A percentile compares a stretch with the other conserved stretches of the same genome.
Evolutionary conservation across 352 stramenopile species (phyloP).

Genomic region (Phytophthora pistaciae): DNA sequence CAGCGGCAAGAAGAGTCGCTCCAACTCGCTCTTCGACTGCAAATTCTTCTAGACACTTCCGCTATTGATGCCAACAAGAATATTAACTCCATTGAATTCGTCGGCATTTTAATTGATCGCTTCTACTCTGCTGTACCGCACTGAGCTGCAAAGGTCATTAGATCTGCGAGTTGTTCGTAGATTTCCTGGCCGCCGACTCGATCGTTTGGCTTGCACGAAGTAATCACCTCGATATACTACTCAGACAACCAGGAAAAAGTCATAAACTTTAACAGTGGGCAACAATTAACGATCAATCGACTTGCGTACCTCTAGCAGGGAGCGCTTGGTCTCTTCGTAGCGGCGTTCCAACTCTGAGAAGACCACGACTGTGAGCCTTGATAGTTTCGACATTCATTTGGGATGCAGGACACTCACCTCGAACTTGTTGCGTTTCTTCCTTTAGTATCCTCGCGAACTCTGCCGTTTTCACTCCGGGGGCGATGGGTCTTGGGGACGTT

Average conservation of each 20-base stretch:
- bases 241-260: background rate
- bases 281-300: no score
- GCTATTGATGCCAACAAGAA: background rate
- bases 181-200: conserved; percentile 47
- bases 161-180: conserved; percentile 68
- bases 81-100: background rate
- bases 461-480: conserved; percentile 17
- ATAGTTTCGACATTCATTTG: background rate
- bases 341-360: conserved; percentile 52
- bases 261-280: no score
- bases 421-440: conserved; percentile 48
- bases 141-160: conserved; percentile 50
- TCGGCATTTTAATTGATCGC: background rate
- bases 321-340: conserved; percentile 65
- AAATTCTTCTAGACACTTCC: conserved; percentile 35
- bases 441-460: conserved; percentile 51
- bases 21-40: conserved; percentile 57
- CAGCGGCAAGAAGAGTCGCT: conserved; percentile 14
- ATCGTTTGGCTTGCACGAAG: conserved; percentile 61
- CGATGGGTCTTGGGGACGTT: conserved; percentile 5
- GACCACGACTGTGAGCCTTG: background rate
- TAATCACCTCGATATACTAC: conserved; percentile 59
- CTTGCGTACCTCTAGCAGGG: conserved; percentile 54
- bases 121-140: conserved; percentile 21
- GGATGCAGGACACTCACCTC: conserved; percentile 23